Percentiles rank a stretch among this genome's conserved stretches.
These are phyloP conservation scores for Acanthamoeba triangularis DNA, from an alignment of 208 protist genomes.

Conservation along the genomic window DNA sequence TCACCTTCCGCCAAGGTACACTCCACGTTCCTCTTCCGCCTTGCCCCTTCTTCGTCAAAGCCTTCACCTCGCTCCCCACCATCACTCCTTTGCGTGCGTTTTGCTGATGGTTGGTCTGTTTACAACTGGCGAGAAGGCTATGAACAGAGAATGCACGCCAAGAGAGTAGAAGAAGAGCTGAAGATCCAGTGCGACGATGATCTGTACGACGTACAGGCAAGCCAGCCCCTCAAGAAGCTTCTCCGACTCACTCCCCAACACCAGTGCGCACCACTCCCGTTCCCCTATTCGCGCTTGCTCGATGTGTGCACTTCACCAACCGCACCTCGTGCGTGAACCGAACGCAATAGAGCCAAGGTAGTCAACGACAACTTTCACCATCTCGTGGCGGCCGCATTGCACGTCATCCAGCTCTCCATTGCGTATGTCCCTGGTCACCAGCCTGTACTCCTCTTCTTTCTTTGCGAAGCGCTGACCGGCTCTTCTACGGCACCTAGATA, in stretches of 20 bases:
- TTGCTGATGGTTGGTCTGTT: background rate
- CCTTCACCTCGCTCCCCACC: background rate
- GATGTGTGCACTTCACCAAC: too few relatives aligned
- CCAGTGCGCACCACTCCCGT: background rate
- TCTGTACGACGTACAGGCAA: background rate
- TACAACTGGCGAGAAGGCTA: background rate
- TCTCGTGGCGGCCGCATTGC: background rate
- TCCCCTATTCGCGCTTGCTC: too few relatives aligned
- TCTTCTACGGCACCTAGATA: background rate
- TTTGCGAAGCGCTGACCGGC: too few relatives aligned
- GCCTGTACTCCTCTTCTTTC: too few relatives aligned
- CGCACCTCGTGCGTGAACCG: too few relatives aligned
- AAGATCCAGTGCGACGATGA: background rate
- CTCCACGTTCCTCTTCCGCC: background rate
- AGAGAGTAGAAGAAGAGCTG: background rate
- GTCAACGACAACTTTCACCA: constrained; percentile 48
- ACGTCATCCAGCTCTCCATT: constrained; percentile 39
- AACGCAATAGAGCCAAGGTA: background rate
- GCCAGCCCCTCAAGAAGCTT: background rate
- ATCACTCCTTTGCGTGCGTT: too few relatives aligned
- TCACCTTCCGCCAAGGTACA: constrained; percentile 55
- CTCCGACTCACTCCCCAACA: background rate
- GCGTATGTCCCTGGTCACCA: too few relatives aligned
- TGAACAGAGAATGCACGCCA: background rate
- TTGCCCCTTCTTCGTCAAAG: background rate